Evolutionary conservation across 306 rosid genomes (phyloP), one percentile per base, ranked within the genome.

Genomic region (Quercus suber): DNA sequence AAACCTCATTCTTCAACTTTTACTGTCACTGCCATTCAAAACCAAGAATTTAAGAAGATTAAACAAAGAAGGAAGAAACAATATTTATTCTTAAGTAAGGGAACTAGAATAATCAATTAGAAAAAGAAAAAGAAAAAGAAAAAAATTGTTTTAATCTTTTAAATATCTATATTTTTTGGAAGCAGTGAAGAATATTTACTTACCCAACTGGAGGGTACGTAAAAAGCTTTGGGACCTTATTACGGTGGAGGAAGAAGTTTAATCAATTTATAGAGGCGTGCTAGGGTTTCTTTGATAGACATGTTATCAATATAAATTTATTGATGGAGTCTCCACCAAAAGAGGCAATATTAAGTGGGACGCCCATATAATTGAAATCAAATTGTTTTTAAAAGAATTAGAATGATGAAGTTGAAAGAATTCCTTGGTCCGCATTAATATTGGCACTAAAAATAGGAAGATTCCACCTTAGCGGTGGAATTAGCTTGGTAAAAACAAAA

Each of bases 291-390:
- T 72, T 2, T 15, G n/a, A 1, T 35, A 9, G 33, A 21, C 23
- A 37, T 33, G 17, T 30, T 20, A 60, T 59, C 84, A 83, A 75
- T 71, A 37, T 75, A 71, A 81, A 79, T 68, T 63, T 78, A 77
- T 79, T 78, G 83, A 77, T 83, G 87, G 81, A 73, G 80, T 76
- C 77, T 81, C 85, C 88, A 86, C 88, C 83, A 74, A 76, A 78
- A 57, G 80, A 52, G 82, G 80, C 82, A 82, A 83, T 43, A 56
- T 23, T 80, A 76, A 88, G 89, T 89, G 93, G 71, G 6, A 63
- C 68, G 52, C 72, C 90, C 89, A 88, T 68, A 18, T 28, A 68
- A 57, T 59, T 57, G 41, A 13, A 71, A 76, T 74, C 64, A 81
- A 65, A 56, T 75, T 76, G 63, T 23, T 69, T 35, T 73, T 74